Evolutionary conservation across 768 basidiomycete genomes (phyloP).

Genomic region (Auriscalpium vulgare): DNA sequence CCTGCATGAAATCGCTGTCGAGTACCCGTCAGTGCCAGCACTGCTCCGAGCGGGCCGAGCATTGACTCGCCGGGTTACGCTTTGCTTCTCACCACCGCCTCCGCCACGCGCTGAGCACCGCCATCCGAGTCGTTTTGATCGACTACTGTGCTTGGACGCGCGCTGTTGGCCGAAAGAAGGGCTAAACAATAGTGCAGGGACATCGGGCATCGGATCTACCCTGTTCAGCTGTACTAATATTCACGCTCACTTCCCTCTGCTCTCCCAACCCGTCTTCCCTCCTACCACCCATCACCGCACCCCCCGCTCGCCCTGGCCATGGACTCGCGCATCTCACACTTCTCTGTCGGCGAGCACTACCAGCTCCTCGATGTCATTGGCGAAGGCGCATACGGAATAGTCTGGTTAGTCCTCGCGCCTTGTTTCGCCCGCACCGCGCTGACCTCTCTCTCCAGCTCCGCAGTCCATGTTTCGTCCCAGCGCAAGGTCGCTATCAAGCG

Average conservation of each 20-base stretch:
- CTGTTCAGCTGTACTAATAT: too few species aligned
- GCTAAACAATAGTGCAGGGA: too few species aligned
- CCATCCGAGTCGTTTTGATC: too few species aligned
- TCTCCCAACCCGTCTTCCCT: not conserved
- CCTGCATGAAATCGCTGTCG: too few species aligned
- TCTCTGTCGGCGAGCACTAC: conserved; percentile 57
- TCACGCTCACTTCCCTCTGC: not conserved
- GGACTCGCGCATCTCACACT: conserved; percentile 16
- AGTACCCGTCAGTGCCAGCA: too few species aligned
- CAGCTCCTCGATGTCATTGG: conserved; percentile 83
- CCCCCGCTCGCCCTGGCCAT: conserved; percentile 1
- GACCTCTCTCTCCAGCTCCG: conserved; percentile 41
- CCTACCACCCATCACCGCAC: conserved; percentile 21
- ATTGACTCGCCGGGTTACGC: too few species aligned
- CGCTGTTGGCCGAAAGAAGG: too few species aligned
- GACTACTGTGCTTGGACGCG: too few species aligned
- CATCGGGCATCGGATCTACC: too few species aligned
- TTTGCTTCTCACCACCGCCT: too few species aligned
- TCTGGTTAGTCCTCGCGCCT: conserved; percentile 42
- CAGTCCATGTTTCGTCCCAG: conserved; percentile 76
- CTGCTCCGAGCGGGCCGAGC: too few species aligned
- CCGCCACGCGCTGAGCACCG: too few species aligned
- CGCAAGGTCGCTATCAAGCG: conserved; percentile 97
- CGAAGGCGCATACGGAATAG: conserved; percentile 91
- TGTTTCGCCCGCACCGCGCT: not conserved